phyloP scores from a whole-genome alignment of 1,284 basidiomycete genomes.

The Malassezia furfur region DNA sequence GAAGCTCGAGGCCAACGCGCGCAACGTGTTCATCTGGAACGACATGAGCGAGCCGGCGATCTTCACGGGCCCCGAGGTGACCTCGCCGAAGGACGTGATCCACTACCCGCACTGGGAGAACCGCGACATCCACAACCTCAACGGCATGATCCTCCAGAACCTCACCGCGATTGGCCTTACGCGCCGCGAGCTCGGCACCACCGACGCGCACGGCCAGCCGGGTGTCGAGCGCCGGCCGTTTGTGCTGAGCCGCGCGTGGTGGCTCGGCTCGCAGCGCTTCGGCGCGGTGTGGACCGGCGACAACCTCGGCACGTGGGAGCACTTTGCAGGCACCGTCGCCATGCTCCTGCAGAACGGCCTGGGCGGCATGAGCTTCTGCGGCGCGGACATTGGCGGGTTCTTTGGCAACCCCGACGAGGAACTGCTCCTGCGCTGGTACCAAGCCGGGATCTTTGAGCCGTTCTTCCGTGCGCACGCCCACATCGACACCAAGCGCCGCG shows the following conservation, averaged over 20 bases:
- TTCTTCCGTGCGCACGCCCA: slow-evolving; percentile 99
- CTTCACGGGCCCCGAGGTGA: slow-evolving; percentile 97
- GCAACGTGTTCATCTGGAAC: slow-evolving; percentile 82
- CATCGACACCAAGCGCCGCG: slow-evolving; percentile 92
- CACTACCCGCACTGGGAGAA: slow-evolving; percentile 95
- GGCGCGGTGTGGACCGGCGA: slow-evolving; percentile 99
- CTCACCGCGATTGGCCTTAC: slow-evolving; percentile 69
- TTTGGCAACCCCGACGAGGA: slow-evolving; percentile 91
- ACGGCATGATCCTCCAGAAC: slow-evolving; percentile 59
- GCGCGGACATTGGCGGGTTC: slow-evolving; percentile 94
- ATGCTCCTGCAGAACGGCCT: slow-evolving; percentile 86
- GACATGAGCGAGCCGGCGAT: slow-evolving; percentile 99
- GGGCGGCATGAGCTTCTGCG: slow-evolving; percentile 85
- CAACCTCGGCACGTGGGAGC: slow-evolving; percentile 94
- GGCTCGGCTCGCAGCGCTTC: slow-evolving; percentile 84
- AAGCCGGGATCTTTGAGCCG: slow-evolving; percentile 84
- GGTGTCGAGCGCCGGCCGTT: slow-evolving; percentile 57
- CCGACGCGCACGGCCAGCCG: slow-evolving; percentile 55
- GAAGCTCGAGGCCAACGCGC: slow-evolving; percentile 40
- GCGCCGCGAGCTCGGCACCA: slow-evolving; percentile 58
- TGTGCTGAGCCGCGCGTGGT: slow-evolving; percentile 89
- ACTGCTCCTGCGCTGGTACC: slow-evolving; percentile 95
- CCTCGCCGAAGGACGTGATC: slow-evolving; percentile 85
- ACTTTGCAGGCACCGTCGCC: slow-evolving; percentile 83
- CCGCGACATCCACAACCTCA: slow-evolving; percentile 86